These are phyloP conservation scores for Blastocladiella emersonii DNA, from an alignment of 371 early-diverging fungal genomes.

Conservation along the genomic window DNA sequence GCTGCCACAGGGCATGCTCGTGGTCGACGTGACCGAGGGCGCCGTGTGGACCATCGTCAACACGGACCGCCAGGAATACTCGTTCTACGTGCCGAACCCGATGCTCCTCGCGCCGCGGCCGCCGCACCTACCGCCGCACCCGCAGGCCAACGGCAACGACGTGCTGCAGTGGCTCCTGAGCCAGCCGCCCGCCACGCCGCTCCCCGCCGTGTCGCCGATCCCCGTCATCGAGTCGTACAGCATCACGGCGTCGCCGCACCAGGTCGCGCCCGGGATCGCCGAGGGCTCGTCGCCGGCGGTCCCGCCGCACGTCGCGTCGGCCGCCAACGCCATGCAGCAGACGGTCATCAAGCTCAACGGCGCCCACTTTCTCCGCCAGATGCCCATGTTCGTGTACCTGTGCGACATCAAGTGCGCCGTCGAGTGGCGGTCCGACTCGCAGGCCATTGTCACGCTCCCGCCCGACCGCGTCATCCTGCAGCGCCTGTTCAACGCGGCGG, in stretches of 20 bases:
- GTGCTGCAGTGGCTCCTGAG: not conserved
- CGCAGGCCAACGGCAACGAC: no score
- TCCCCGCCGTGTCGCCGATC: not conserved
- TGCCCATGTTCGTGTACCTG: not conserved
- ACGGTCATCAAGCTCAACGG: not conserved
- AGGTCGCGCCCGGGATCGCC: not conserved
- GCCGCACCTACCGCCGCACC: not conserved
- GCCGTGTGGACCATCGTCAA: slow-evolving; percentile 83
- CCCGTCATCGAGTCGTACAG: not conserved
- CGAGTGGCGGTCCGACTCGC: not conserved
- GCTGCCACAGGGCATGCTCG: not conserved
- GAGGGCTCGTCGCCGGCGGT: not conserved
- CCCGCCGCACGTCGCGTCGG: not conserved
- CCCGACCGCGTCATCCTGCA: not conserved
- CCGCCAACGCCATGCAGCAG: not conserved
- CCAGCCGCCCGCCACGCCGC: not conserved
- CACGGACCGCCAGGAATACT: slow-evolving; percentile 25
- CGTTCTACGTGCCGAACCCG: not conserved
- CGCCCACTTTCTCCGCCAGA: not conserved
- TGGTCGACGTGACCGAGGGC: slow-evolving; percentile 59
- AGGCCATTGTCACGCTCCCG: not conserved
- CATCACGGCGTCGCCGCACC: no score
- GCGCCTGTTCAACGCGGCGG: not conserved
- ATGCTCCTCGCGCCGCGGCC: not conserved
- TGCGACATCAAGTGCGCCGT: not conserved